These are phyloP conservation scores for Salvia miltiorrhiza DNA, from an alignment of 257 asterid genomes.

Conservation along the genomic window DNA sequence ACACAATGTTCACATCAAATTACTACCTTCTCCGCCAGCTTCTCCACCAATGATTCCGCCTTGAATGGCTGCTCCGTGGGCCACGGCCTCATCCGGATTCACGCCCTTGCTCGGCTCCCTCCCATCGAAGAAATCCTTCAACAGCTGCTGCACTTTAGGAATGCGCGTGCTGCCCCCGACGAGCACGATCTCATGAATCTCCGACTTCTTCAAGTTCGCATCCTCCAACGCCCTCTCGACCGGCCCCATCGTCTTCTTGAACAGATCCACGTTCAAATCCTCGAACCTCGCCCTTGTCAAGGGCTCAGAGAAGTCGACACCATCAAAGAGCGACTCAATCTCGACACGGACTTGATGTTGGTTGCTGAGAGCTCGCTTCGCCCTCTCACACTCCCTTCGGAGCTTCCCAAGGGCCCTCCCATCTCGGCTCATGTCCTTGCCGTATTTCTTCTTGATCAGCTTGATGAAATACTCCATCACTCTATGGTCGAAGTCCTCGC, in stretches of 20 bases:
- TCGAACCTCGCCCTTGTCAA: conserved; percentile 53
- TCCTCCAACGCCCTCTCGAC: conserved; percentile 50
- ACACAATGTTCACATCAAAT: no score
- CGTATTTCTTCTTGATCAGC: conserved; percentile 45
- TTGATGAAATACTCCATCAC: conserved; percentile 52
- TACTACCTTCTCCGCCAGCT: no score
- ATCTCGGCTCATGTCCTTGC: conserved; percentile 50
- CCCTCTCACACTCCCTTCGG: conserved; percentile 47
- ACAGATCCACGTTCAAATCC: conserved; percentile 46
- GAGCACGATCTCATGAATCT: conserved; percentile 50
- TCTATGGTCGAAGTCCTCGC: conserved; percentile 56
- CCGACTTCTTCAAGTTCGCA: conserved; percentile 39
- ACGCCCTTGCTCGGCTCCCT: conserved; percentile 52
- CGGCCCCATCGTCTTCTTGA: conserved; percentile 51
- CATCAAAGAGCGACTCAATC: conserved; percentile 53
- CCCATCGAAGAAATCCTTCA: conserved; percentile 46
- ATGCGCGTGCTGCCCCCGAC: conserved; percentile 65
- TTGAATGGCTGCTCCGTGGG: conserved; percentile 57
- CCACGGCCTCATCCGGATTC: conserved; percentile 62
- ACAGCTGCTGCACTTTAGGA: conserved; percentile 45
- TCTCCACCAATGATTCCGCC: conserved; percentile 44
- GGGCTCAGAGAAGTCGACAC: conserved; percentile 52
- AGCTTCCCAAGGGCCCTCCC: conserved; percentile 46
- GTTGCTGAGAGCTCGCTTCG: conserved; percentile 51
- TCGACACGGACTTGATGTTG: conserved; percentile 58